Evolutionary conservation across 2,329 filamentous ascomycete species (phyloP).

Genomic region (Coniochaeta pulveracea): DNA sequence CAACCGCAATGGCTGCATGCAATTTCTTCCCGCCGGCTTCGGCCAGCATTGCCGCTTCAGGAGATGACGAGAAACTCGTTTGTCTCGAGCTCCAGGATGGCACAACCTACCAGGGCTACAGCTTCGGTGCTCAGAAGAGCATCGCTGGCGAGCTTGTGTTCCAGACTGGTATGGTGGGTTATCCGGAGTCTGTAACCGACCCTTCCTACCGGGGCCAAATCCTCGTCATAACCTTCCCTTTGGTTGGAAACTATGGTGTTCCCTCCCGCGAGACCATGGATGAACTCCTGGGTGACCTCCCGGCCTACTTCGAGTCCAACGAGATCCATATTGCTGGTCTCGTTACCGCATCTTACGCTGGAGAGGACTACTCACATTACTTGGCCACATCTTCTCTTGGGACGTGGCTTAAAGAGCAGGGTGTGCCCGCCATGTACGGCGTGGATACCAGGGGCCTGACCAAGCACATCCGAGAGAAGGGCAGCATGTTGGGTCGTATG

Average conservation of each 20-base stretch:
- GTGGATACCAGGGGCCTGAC: constrained; percentile 90
- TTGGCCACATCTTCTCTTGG: constrained; percentile 84
- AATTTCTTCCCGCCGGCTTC: constrained; percentile 44
- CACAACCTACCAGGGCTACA: constrained; percentile 83
- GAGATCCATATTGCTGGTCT: constrained; percentile 92
- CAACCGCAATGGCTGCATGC: constrained; percentile 21
- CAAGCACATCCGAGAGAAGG: constrained; percentile 85
- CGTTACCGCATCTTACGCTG: constrained; percentile 81
- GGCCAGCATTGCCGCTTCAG: constrained; percentile 40
- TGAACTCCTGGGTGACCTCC: constrained; percentile 72
- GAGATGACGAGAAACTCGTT: constrained; percentile 53
- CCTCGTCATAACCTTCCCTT: constrained; percentile 88
- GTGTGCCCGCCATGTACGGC: constrained; percentile 85
- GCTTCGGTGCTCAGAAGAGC: constrained; percentile 92
- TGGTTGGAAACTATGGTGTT: constrained; percentile 96
- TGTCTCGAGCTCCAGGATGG: constrained; percentile 91
- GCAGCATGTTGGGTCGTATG: constrained; percentile 92
- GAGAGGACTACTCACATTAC: constrained; percentile 92
- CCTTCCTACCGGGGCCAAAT: constrained; percentile 88
- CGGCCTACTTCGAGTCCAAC: constrained; percentile 84
- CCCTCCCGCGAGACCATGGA: constrained; percentile 79
- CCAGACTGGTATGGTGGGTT: constrained; percentile 98
- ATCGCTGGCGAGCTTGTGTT: constrained; percentile 96
- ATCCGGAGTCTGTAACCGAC: constrained; percentile 86
- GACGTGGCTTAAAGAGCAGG: constrained; percentile 92